These are phyloP conservation scores for Lathyrus oleraceus DNA, from an alignment of 306 rosid species.

Conservation along the genomic window DNA sequence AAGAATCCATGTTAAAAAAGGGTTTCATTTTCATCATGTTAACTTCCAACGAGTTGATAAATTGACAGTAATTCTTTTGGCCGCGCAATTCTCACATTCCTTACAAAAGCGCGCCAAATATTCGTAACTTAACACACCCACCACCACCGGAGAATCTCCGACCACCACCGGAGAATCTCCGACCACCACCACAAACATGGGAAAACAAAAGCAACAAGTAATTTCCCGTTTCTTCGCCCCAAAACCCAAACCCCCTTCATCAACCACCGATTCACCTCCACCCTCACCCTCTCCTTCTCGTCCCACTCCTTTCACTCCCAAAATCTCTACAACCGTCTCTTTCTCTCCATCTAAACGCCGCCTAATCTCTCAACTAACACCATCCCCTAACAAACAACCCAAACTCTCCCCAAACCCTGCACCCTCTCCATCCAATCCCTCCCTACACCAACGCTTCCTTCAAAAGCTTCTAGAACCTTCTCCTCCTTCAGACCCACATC, in stretches of 20 bases:
- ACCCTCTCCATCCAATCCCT: conserved; percentile 45
- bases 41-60: neutral
- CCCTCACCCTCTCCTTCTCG: neutral
- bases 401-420: conserved; percentile 59
- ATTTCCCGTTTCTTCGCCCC: conserved; percentile 91
- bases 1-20: neutral
- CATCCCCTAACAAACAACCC: conserved; percentile 48
- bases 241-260: conserved; percentile 49
- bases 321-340: conserved; percentile 71
- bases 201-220: conserved; percentile 83
- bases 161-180: conserved; percentile 3
- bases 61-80: neutral
- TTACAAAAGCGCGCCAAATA: conserved; percentile 52
- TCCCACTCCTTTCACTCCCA: conserved; percentile 61
- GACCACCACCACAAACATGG: conserved; percentile 49
- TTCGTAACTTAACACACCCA: neutral
- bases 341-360: conserved; percentile 87
- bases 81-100: neutral
- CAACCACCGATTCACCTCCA: conserved; percentile 38
- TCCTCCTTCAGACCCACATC: conserved; percentile 35
- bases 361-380: conserved; percentile 50
- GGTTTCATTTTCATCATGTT: neutral
- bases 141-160: neutral
- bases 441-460: conserved; percentile 73
- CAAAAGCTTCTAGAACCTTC: conserved; percentile 74